Base-by-base conservation (phyloP, 305 asterid species). In the Fraxinus dipetala region DNA sequence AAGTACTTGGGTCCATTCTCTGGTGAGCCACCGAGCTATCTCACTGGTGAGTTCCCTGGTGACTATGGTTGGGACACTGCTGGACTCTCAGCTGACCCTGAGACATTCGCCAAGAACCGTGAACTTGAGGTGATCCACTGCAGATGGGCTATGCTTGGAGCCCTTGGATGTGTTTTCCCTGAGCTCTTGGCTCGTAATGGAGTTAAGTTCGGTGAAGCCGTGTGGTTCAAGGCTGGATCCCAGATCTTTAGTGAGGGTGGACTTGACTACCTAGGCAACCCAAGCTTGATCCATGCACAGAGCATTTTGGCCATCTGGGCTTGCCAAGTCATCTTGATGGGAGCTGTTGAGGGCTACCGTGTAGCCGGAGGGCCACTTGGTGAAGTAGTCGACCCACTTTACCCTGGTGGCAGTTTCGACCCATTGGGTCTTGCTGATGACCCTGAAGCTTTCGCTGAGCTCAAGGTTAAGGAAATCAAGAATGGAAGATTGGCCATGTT, bases 251-350 rank as follows among this genome's bases (percentile, higher is more conserved):
- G 79, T 22, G 67, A 76, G 67, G 79, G 79, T 31, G 76, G 81
- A 11, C 75, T 78, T 32, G 81, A 78, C 76, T 78, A 78, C 65
- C 43, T 78, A 38, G 81, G 81, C 14, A 78, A 78, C 76, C 65
- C 81, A 6, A 78, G 76, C 30, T 78, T 78, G 76, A 74, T 78
- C 38, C 81, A 78, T 63, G 81, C 81, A 4, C 81, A 78, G 75
- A 78, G 81, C 76, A 78, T 78, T n/a, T 65, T 78, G 76, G 81
- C 81, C 24, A 78, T 78, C 56, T 78, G 81, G 81, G 81, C 81
- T 11, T 61, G 63, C 61, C 81, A 78, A 16, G 81, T 78, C 40
- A 24, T 78, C 22, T 36, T 78, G 81, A 78, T 78, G 81, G 81
- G 81, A 78, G 76, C 81, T n/a, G 81, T 78, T 63, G 81, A 78